These are phyloP conservation scores for Arthrinium phaeospermum DNA, from an alignment of 2,329 filamentous ascomycete species.

Conservation along the genomic window DNA sequence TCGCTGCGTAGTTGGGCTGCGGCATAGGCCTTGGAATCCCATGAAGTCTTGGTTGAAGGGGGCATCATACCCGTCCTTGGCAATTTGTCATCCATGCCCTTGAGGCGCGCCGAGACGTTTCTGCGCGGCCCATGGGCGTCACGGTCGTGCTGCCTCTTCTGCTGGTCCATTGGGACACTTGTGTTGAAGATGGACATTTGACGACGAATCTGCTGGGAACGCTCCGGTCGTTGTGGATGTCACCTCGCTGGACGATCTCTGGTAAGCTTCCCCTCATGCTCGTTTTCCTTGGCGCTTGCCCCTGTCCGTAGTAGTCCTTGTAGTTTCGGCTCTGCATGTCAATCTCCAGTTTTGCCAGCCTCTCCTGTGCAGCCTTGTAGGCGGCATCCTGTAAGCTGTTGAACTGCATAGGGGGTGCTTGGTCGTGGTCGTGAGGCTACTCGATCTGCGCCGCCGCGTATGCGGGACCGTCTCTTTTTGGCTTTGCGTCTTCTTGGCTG, in stretches of 20 bases:
- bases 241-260: conserved; percentile 69
- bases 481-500: conserved; percentile 50
- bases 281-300: conserved; percentile 48
- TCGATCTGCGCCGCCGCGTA: conserved; percentile 39
- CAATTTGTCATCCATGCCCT: conserved; percentile 84
- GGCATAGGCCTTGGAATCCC: conserved; percentile 78
- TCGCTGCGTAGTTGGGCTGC: conserved; percentile 71
- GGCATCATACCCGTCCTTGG: conserved; percentile 75
- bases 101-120: conserved; percentile 81
- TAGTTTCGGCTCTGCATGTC: conserved; percentile 67
- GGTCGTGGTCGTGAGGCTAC: conserved; percentile 42
- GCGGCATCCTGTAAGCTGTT: conserved; percentile 83
- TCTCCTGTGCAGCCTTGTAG: conserved; percentile 83
- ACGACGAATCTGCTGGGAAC: conserved; percentile 73
- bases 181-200: conserved; percentile 81
- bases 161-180: conserved; percentile 72
- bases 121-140: conserved; percentile 76
- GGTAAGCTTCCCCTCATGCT: conserved; percentile 61
- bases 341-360: conserved; percentile 79
- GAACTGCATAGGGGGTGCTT: conserved; percentile 60
- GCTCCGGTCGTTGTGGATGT: conserved; percentile 68
- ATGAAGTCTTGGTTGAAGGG: conserved; percentile 72
- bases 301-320: conserved; percentile 75
- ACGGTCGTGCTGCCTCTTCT: conserved; percentile 77
- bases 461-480: conserved; percentile 35